These are phyloP conservation scores for Penicillium brasilianum DNA, from an alignment of 2,329 filamentous ascomycete species.

Conservation along the genomic window DNA sequence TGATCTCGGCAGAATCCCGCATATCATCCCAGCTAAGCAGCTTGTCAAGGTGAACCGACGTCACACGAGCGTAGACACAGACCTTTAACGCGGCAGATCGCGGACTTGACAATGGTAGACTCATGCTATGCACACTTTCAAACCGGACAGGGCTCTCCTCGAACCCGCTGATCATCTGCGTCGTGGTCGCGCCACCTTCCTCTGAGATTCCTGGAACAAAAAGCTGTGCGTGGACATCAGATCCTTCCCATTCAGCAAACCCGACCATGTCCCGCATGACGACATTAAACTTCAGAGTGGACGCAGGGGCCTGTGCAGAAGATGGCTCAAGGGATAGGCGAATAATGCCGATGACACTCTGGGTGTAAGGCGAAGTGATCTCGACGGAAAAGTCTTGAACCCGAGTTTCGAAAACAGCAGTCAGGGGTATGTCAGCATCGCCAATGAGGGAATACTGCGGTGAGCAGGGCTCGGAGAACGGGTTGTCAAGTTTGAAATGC, in stretches of 20 bases:
- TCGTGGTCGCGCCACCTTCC: conserved; percentile 89
- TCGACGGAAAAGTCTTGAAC: conserved; percentile 95
- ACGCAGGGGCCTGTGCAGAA: conserved; percentile 86
- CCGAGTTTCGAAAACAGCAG: conserved; percentile 89
- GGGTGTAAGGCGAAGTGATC: conserved; percentile 89
- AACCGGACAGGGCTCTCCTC: conserved; percentile 92
- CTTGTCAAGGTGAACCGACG: conserved; percentile 93
- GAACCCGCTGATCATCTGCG: conserved; percentile 91
- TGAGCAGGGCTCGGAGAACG: conserved; percentile 89
- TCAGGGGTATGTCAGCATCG: conserved; percentile 88
- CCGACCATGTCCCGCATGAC: conserved; percentile 96
- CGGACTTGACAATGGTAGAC: conserved; percentile 78
- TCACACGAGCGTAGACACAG: conserved; percentile 89
- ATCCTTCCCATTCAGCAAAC: conserved; percentile 94
- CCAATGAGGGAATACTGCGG: conserved; percentile 91
- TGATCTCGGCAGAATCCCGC: conserved; percentile 70
- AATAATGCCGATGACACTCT: conserved; percentile 86
- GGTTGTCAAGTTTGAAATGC: conserved; percentile 90
- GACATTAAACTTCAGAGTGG: conserved; percentile 95
- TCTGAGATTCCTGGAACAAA: conserved; percentile 91
- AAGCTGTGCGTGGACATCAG: conserved; percentile 94
- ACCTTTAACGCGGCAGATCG: conserved; percentile 78
- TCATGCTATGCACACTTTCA: conserved; percentile 98
- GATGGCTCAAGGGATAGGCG: conserved; percentile 91
- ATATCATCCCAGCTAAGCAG: conserved; percentile 99